Evolutionary conservation across 441 rosid genomes (phyloP).

Genomic region (Pelargonium fulgidum): DNA sequence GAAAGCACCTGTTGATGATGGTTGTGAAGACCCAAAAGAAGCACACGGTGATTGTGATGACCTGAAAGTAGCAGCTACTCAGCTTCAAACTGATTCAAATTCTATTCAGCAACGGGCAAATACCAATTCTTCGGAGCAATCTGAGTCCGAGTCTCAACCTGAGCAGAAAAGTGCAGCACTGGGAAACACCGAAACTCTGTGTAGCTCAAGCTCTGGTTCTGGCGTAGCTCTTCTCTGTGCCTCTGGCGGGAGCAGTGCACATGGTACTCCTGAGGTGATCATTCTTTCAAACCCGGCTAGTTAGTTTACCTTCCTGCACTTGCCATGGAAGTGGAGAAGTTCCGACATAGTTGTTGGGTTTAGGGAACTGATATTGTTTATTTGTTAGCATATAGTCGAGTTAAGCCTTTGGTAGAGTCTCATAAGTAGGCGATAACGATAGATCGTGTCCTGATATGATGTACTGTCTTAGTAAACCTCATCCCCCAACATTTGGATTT

Average conservation of each 20-base stretch:
- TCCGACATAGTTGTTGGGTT: no score
- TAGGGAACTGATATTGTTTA: background rate
- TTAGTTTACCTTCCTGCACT: constrained; percentile 14
- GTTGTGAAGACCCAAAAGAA: constrained; percentile 13
- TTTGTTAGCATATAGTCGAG: background rate
- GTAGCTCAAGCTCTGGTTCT: constrained; percentile 21
- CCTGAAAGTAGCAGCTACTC: constrained; percentile 8
- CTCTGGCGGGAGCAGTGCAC: constrained; percentile 24
- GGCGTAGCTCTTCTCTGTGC: constrained; percentile 24
- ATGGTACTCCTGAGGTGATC: constrained; percentile 22
- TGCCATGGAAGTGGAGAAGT: no score
- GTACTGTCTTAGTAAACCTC: background rate
- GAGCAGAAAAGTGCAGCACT: background rate
- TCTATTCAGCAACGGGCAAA: constrained; percentile 6
- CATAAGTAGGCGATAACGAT: background rate
- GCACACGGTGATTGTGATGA: background rate
- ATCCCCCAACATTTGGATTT: constrained; percentile 2
- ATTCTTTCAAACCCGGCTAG: constrained; percentile 31
- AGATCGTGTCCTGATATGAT: background rate
- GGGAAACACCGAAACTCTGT: constrained; percentile 19
- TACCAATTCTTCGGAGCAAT: constrained; percentile 13
- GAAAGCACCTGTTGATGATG: background rate
- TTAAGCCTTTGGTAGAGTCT: background rate
- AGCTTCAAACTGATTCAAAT: background rate
- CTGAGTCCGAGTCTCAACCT: constrained; percentile 15